These are phyloP conservation scores for Phlebiopsis gigantea DNA, from an alignment of 768 basidiomycete species.

Conservation along the genomic window DNA sequence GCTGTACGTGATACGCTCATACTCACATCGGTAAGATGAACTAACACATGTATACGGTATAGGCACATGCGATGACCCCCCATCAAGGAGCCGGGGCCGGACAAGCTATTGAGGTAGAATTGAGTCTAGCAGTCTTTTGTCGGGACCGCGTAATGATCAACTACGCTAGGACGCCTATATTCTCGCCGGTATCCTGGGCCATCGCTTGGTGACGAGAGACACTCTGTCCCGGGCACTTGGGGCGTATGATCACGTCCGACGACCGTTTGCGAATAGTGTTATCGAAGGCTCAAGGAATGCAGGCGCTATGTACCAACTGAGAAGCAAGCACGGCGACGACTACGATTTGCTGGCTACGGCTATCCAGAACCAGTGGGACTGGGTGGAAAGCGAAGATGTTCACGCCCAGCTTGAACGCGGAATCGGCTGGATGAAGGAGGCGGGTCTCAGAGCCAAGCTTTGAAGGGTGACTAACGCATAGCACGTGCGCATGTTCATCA, in stretches of 20 bases:
- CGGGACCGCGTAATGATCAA: background rate
- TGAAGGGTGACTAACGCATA: too few species aligned
- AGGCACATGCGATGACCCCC: slow-evolving; percentile 26
- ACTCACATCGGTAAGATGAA: too few species aligned
- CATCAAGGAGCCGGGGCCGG: background rate
- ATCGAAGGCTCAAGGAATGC: slow-evolving; percentile 16
- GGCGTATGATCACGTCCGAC: slow-evolving; percentile 26
- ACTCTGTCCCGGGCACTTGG: slow-evolving; percentile 18
- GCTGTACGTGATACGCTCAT: slow-evolving; percentile 20
- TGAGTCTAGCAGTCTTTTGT: too few species aligned
- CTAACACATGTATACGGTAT: background rate
- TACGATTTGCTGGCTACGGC: slow-evolving; percentile 34
- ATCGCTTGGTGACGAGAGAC: slow-evolving; percentile 15
- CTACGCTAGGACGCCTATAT: slow-evolving; percentile 26
- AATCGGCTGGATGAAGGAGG: slow-evolving; percentile 3
- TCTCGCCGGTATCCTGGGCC: slow-evolving; percentile 24
- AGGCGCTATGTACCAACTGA: slow-evolving; percentile 27
- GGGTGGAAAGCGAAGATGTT: slow-evolving; percentile 32
- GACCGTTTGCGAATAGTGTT: slow-evolving; percentile 23
- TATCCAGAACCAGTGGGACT: slow-evolving; percentile 38
- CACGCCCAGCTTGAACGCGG: slow-evolving; percentile 27
- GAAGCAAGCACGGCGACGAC: slow-evolving; percentile 31
- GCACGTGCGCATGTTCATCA: too few species aligned
- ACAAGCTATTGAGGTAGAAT: background rate
- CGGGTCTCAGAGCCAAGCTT: too few species aligned